Evolutionary conservation across 2,329 filamentous ascomycete genomes (phyloP), one percentile per base, ranked within the genome.

Genomic region (Colletotrichum cereale): DNA sequence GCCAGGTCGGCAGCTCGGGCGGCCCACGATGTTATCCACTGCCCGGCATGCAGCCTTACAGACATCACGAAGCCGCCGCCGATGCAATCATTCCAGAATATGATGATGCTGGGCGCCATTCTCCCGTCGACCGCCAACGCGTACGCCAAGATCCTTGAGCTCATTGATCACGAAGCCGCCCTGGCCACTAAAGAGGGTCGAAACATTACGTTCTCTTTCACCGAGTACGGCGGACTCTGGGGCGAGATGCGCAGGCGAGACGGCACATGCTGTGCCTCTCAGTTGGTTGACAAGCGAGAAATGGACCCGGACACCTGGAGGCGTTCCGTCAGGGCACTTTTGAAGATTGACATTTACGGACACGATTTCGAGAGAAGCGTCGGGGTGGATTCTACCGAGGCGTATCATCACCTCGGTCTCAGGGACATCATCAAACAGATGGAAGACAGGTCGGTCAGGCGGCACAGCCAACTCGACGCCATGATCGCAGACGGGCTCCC

Each of bases 291-390:
- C 71, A 80, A 84, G 67, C 78, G 81, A 18, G 78, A 82, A 52
- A 84, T 91, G 79, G 82, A 86, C 36, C 88, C 89, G 0, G 78
- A 82, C 5, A 78, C 85, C 74, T 91, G 89, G 89, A 82, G 88
- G 44, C 80, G 83, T 10, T 83, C 84, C 2, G 84, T 90, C 50
- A 83, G 88, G 18, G 86, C 86, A 2, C 79, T 91, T 67, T 79
- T 91, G 24, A 85, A 85, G 69, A 75, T 87, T 16, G 89, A 91
- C 75, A 85, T 91, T 10, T 89, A 91, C 76, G 89, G 89, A 0
- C 76, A 87, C 36, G 75, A 78, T 16, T 75, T 76, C 29, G 62
- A 72, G n/a, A 48, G 58, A 31, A 38, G 24, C 5, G 75, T 75
- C 21, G 74, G 75, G 38, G 48, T 52, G 24, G 70, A 67, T 68